Evolutionary conservation across 768 basidiomycete species (phyloP), one percentile per base, ranked within the genome.

Genomic region (Russula lepida): DNA sequence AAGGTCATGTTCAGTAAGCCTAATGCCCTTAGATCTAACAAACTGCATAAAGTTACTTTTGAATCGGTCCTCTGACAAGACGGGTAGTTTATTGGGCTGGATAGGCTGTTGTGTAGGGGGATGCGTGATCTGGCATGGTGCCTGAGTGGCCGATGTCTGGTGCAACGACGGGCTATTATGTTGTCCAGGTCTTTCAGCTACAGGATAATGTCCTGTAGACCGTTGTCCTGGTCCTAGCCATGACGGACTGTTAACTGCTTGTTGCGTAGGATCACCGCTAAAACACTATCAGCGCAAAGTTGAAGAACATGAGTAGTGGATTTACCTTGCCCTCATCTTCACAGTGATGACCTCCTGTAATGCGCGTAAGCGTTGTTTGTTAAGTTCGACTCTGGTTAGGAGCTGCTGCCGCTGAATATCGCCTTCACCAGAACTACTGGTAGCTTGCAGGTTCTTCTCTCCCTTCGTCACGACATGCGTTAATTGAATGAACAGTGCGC

Each of bases 91-190:
- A 21, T 35, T 47, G 19, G 6, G 13, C 33, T n/a, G 61, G 21
- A 54, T 27, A 2, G 35, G 13, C 17, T 8, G 61, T 4, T 62
- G 61, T 28, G 56, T 7, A 8, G 37, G 32, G 19, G 51, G 27
- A 6, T 30, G 60, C 7, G 33, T 15, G 4, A 47, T 39, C 23
- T 58, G 61, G 3, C 6, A n/a, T n/a, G 51, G 50, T 8, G 56
- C 39, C 52, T 53, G 61, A 25, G 54, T 58, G 52, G 28, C 61
- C 19, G 61, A 7, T 19, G 51, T 30, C 37, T 54, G 56, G 11
- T 62, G 56, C 33, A 62, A 28, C 8, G 59, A 37, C 2, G 61
- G 61, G 32, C 61, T 62, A 54, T 48, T 49, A 15, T 62, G 61
- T 13, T 58, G 61, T 23, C 23, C 28, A 9, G 61, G 30, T 54